Evolutionary conservation across 2,329 filamentous ascomycete species (phyloP).

Genomic region (Penicillium paneum): DNA sequence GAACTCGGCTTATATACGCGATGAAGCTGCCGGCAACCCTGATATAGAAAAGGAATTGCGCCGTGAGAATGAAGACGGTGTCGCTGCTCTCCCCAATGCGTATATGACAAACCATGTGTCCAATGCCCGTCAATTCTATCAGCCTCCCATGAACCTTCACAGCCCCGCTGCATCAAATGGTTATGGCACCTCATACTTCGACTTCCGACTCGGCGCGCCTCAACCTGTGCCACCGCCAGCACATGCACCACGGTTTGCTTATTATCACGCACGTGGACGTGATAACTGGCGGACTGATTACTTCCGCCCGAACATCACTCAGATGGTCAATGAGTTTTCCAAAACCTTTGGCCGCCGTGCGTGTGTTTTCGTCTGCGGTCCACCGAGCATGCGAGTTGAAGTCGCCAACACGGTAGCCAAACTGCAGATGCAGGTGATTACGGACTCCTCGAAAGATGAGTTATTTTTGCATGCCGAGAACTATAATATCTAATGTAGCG

Average conservation of each 20-base stretch:
- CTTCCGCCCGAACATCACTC: conserved; percentile 81
- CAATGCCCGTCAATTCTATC: conserved; percentile 20
- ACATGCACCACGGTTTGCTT: conserved; percentile 82
- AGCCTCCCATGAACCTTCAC: conserved; percentile 8
- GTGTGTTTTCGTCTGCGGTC: conserved; percentile 90
- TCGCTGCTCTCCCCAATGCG: conserved; percentile 71
- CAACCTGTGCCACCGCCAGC: conserved; percentile 80
- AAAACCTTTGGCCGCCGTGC: conserved; percentile 76
- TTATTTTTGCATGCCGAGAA: conserved; percentile 95
- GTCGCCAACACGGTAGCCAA: conserved; percentile 81
- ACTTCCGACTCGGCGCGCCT: conserved; percentile 78
- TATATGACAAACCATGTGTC: conserved; percentile 26
- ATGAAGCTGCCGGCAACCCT: conserved; percentile 74
- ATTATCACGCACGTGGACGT: conserved; percentile 54
- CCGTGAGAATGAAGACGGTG: conserved; percentile 77
- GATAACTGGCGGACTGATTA: conserved; percentile 92
- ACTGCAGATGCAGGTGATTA: conserved; percentile 80
- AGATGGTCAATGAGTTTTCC: conserved; percentile 79
- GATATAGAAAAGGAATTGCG: conserved; percentile 77
- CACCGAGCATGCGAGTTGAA: conserved; percentile 79
- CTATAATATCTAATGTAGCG: conserved; percentile 68
- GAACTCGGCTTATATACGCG: conserved; percentile 76
- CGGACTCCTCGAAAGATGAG: conserved; percentile 74
- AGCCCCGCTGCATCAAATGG: conserved; percentile 1
- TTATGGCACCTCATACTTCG: conserved; percentile 46